These are phyloP conservation scores for Typha latifolia DNA, from an alignment of 176 grass and related monocot species.

Conservation along the genomic window DNA sequence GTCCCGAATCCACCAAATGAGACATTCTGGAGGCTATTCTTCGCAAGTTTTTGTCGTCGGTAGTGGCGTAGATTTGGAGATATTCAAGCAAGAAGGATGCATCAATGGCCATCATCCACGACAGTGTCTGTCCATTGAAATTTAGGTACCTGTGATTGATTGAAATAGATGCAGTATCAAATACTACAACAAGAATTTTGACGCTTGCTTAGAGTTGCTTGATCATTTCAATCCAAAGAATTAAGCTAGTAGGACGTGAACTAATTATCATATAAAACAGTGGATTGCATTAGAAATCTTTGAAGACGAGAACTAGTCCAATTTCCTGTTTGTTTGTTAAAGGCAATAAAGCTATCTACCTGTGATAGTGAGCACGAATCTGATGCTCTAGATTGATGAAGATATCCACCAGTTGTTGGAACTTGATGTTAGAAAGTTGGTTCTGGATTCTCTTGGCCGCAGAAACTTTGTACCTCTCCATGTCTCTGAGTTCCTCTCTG, in stretches of 20 bases:
- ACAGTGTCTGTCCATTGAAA: conserved; percentile 36
- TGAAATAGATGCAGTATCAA: too few species aligned
- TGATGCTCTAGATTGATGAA: conserved; percentile 38
- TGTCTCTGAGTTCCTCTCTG: conserved; percentile 42
- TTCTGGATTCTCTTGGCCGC: conserved; percentile 39
- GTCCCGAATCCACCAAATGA: conserved; percentile 9
- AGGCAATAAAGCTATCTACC: conserved; percentile 18
- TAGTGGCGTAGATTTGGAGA: conserved; percentile 27
- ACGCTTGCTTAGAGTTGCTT: too few species aligned
- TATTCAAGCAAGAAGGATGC: conserved; percentile 73
- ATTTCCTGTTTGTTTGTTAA: too few species aligned
- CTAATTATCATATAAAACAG: too few species aligned
- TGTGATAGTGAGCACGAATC: conserved; percentile 70
- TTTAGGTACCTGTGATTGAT: conserved; percentile 42
- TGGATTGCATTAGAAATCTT: too few species aligned
- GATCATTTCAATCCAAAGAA: too few species aligned
- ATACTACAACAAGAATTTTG: too few species aligned
- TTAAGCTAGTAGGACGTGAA: too few species aligned
- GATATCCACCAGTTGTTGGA: conserved; percentile 39
- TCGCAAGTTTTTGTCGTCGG: conserved; percentile 10
- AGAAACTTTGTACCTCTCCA: conserved; percentile 78
- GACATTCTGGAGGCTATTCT: conserved; percentile 23
- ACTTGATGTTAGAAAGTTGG: conserved; percentile 23
- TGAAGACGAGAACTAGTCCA: too few species aligned
- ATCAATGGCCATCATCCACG: conserved; percentile 92